Conservation (phyloP, 495 filamentous ascomycete genomes). For the Trichocladium antarcticum region DNA sequence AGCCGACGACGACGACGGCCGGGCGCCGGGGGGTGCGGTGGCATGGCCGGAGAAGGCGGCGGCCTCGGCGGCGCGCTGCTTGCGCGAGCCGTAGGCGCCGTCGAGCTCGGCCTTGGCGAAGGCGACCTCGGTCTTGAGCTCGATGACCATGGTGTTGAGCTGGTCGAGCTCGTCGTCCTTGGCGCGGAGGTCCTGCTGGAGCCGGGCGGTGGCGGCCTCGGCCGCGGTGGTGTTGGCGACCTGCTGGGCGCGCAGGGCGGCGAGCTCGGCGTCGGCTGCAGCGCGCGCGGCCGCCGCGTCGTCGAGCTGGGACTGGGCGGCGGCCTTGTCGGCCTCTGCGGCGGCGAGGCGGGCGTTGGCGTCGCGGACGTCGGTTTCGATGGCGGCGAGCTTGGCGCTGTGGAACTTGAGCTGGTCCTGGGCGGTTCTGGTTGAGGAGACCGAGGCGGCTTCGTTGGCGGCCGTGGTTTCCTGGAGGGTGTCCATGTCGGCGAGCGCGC, state of each 20-base stretch:
- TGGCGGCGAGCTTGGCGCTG: slow-evolving; percentile 37
- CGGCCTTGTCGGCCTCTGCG: slow-evolving; percentile 13
- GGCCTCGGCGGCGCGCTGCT: slow-evolving; percentile 65
- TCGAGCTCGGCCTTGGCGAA: slow-evolving; percentile 91
- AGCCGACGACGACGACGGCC: too few species aligned
- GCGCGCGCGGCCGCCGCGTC: slow-evolving; percentile 10
- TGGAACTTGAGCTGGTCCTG: slow-evolving; percentile 43
- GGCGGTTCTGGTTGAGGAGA: slow-evolving; percentile 27
- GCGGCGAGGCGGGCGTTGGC: slow-evolving; percentile 32
- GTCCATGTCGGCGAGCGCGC: slow-evolving; percentile 45
- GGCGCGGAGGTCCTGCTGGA: slow-evolving; percentile 35
- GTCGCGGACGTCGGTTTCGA: slow-evolving; percentile 33
- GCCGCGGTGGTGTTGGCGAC: too few species aligned
- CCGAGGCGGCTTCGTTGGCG: slow-evolving; percentile 26
- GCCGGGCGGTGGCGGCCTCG: slow-evolving; percentile 17
- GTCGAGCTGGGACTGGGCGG: slow-evolving; percentile 12
- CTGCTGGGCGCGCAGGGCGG: slow-evolving; percentile 16
- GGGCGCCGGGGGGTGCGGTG: too few species aligned
- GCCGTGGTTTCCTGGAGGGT: slow-evolving; percentile 28
- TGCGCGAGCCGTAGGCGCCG: slow-evolving; percentile 73
- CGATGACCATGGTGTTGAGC: slow-evolving; percentile 71
- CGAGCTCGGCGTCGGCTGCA: slow-evolving; percentile 22
- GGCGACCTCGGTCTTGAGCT: slow-evolving; percentile 81
- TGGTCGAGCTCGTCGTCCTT: slow-evolving; percentile 58
- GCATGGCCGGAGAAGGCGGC: slow-evolving; percentile 52